Conservation (phyloP, 768 basidiomycete species). For the Kwoniella bestiolae region DNA sequence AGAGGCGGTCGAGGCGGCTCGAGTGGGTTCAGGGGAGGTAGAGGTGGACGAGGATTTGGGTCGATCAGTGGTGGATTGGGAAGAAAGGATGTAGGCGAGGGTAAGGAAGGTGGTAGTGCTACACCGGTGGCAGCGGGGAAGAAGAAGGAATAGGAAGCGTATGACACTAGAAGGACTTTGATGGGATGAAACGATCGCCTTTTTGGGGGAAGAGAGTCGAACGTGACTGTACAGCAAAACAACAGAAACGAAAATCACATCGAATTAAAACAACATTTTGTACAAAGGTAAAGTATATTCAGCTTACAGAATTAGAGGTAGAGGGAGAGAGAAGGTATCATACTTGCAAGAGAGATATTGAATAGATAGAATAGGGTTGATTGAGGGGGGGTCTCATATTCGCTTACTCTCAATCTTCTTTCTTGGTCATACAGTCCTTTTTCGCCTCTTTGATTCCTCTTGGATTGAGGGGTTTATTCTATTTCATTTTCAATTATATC, state of each 20-base stretch:
- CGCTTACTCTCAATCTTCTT: background rate
- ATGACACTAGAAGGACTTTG: background rate
- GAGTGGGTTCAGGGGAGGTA: slow-evolving; percentile 9
- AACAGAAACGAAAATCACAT: background rate
- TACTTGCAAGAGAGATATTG: background rate
- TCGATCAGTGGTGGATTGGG: slow-evolving; percentile 16
- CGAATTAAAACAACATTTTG: background rate
- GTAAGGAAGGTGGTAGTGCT: background rate
- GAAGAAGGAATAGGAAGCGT: slow-evolving; percentile 2
- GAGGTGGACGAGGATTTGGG: slow-evolving; percentile 36
- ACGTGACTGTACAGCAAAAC: background rate
- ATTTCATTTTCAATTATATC: background rate
- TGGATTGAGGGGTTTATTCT: background rate
- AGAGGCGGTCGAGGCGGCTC: slow-evolving; percentile 27
- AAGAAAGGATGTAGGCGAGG: slow-evolving; percentile 6
- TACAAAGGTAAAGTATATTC: no score
- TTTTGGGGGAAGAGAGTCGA: no score
- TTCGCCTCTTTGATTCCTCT: background rate
- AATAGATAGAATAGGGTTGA: no score
- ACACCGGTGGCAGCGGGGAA: background rate
- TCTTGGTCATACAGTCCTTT: background rate
- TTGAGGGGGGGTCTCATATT: no score
- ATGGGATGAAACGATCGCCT: no score
- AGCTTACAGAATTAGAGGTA: background rate
- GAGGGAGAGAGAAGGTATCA: background rate